Evolutionary conservation across 164 flowering plant genomes (phyloP), one percentile per base, ranked within the genome.

Genomic region (grape (Vitis vinifera)): DNA sequence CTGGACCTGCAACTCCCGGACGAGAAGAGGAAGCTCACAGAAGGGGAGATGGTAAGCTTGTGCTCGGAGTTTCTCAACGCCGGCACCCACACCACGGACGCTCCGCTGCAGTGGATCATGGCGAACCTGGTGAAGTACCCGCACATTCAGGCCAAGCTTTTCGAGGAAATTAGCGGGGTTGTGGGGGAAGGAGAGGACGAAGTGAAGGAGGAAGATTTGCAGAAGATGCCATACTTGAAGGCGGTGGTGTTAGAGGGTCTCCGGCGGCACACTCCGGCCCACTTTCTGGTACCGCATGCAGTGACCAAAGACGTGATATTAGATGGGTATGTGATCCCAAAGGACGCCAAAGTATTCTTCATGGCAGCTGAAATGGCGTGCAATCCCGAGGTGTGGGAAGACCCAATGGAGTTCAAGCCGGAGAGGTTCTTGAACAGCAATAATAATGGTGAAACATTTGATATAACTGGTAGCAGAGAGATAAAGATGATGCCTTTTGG

Each of bases 1-100:
- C 47, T 72, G 3, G 66, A 64, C 11, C 31, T 79, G 19, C 44
- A 69, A 3, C 58, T 71, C 3, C 66, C 69, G 6, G 77, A 60
- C 1, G 68, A 70, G 47, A 64, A 75, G 9, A 59, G 77, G 5
- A 67, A 79, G 69, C 65, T 85, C 7, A 48, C 70, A 0, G 72
- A 68, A 1, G 59, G 55, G 23, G 88, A 82, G 50, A 73, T 82
- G 14, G 71, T 78, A 55, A 69, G 65, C 10, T 10, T 80, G 13
- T 83, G 86, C 63, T 63, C 80, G 3, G 86, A 85, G 61, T 79
- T 86, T 65, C 68, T 86, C 6, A 70, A 67, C 55, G 87, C 74
- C 0, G 86, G 86, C 23, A 84, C 84, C 0, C 87, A 86, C 59
- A 84, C 86, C 1, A 80, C 89, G 13, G 49, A 81, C 30, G 72